A percentile compares a stretch with the other conserved stretches of the same genome.
Conservation (phyloP, 208 protist species). For the Trypanosoma brucei region DNA sequence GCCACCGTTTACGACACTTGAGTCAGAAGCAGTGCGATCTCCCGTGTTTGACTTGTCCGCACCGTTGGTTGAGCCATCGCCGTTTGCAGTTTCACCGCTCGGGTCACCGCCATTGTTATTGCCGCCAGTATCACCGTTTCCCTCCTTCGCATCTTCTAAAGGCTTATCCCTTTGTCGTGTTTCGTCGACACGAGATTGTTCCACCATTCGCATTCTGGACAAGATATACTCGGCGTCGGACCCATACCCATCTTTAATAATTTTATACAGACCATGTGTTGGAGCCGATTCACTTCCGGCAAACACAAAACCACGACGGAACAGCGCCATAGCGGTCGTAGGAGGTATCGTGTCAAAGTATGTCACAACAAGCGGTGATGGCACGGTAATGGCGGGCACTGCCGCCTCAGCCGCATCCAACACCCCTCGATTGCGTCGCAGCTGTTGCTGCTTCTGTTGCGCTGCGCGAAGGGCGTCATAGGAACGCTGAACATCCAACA, state of each 20-base stretch:
- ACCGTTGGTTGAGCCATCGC: too few species aligned
- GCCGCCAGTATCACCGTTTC: conserved; percentile 16
- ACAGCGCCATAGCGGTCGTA: conserved; percentile 83
- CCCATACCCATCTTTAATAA: conserved; percentile 81
- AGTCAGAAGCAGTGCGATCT: too few species aligned
- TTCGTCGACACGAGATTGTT: conserved; percentile 14
- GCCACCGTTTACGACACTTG: too few species aligned
- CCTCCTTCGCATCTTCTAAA: conserved; percentile 11
- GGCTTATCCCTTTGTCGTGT: conserved; percentile 10
- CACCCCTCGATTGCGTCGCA: conserved; percentile 4
- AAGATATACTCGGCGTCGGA: conserved; percentile 69
- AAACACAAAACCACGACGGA: conserved; percentile 95
- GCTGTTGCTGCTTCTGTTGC: conserved; percentile 27
- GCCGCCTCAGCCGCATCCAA: conserved; percentile 6
- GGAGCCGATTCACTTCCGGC: conserved; percentile 91
- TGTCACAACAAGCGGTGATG: conserved; percentile 73
- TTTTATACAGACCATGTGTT: conserved; percentile 92
- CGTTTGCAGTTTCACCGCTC: too few species aligned
- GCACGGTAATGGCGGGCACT: conserved; percentile 22
- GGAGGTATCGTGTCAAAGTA: conserved; percentile 98
- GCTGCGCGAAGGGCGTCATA: conserved; percentile 52
- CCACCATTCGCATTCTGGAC: conserved; percentile 37
- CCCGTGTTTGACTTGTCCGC: too few species aligned
- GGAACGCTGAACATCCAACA: conserved; percentile 70
- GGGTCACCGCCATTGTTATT: not conserved